Evolutionary conservation across 2,329 filamentous ascomycete genomes (phyloP), one percentile per base, ranked within the genome.

Genomic region (Lithohypha guttulata): DNA sequence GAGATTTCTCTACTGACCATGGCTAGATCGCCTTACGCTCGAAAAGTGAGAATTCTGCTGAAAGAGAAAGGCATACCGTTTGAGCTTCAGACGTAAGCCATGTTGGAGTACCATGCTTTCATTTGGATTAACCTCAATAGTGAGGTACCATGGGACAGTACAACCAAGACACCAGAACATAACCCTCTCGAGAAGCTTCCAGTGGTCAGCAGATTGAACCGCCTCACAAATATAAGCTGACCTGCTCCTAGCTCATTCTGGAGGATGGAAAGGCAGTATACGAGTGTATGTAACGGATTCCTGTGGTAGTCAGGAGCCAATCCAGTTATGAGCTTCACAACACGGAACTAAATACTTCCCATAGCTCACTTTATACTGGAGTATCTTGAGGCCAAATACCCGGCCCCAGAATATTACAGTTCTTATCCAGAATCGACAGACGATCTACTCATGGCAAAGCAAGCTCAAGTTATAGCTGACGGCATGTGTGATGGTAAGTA

Each of bases 111-210:
- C n/a, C n/a, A n/a, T n/a, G n/a, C n/a, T n/a, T n/a, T n/a, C n/a
- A n/a, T n/a, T n/a, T n/a, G n/a, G n/a, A n/a, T n/a, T n/a, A n/a
- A n/a, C n/a, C n/a, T n/a, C n/a, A n/a, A n/a, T n/a, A n/a, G n/a
- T 23, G 62, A 65, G 52, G 61, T 66, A 1, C 62, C 60, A 0
- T 65, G 62, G 61, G 55, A 65, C 49, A 50, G 46, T 13, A 55
- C 55, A 3, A 64, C 61, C 1, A 38, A 57, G 32, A 64, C 58
- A 9, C 58, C 59, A 17, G 15, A 44, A 19, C 19, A 38, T 29
- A 42, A 42, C 18, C 42, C 42, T 3, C 29, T 44, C 14, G 39
- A 42, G 23, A 42, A 44, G 27, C 41, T 43, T 5, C 41, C 43
- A 5, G 40, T 43, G n/a, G n/a, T n/a, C n/a, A n/a, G n/a, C n/a